Conservation (phyloP, 129 eudicot species). For the Saposhnikovia divaricata region DNA sequence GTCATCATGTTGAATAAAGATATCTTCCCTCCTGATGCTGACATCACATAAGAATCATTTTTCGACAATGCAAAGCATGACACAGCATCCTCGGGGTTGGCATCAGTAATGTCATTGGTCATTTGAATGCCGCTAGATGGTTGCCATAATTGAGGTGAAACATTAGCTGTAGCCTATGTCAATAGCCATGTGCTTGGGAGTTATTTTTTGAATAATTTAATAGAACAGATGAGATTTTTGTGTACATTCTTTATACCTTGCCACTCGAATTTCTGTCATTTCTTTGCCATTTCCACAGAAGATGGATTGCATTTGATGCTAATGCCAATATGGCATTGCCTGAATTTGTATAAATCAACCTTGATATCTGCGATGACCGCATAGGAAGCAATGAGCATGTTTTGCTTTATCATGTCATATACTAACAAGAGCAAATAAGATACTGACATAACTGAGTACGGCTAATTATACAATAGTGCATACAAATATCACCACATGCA, state of each 20-base stretch:
- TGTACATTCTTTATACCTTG: slow-evolving; percentile 34
- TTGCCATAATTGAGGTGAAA: slow-evolving; percentile 84
- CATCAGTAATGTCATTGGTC: slow-evolving; percentile 61
- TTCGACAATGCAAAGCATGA: slow-evolving; percentile 93
- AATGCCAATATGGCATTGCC: slow-evolving; percentile 74
- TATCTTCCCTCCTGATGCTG: slow-evolving; percentile 89
- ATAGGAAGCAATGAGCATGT: slow-evolving; percentile 8
- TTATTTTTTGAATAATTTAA: neutral
- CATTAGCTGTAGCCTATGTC: slow-evolving; percentile 66
- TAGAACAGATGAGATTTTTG: neutral
- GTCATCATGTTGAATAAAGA: slow-evolving; percentile 94
- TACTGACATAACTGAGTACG: neutral
- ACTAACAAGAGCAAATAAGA: slow-evolving; percentile 1
- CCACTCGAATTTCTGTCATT: slow-evolving; percentile 64
- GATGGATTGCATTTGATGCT: slow-evolving; percentile 76
- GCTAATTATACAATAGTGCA: neutral
- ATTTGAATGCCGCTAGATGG: slow-evolving; percentile 82
- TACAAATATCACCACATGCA: neutral
- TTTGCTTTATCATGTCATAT: neutral
- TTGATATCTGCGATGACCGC: slow-evolving; percentile 46
- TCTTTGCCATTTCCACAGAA: slow-evolving; percentile 91
- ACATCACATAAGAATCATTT: slow-evolving; percentile 81
- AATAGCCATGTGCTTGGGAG: neutral
- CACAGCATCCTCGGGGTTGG: slow-evolving; percentile 74
- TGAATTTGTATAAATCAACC: slow-evolving; percentile 80